These are phyloP conservation scores for Tricholoma flavovirens DNA, from an alignment of 768 basidiomycete species.

Conservation along the genomic window DNA sequence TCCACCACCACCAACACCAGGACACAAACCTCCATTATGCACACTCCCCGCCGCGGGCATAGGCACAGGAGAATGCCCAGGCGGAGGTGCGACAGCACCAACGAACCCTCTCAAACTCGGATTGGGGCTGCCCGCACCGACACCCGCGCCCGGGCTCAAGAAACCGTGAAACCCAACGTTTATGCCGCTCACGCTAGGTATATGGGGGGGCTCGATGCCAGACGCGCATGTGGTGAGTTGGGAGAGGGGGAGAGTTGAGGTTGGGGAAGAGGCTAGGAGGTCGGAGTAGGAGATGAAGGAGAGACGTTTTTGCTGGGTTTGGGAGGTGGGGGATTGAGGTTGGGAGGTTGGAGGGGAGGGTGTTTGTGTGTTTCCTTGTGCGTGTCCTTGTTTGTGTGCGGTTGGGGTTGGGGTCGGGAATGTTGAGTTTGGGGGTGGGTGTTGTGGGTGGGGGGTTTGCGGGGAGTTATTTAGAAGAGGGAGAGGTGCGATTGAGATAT, in stretches of 20 bases:
- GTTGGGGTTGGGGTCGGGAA: too few relatives aligned
- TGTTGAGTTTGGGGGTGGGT: too few relatives aligned
- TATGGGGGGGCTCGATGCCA: conserved; percentile 61
- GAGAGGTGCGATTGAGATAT: too few relatives aligned
- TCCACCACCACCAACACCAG: too few relatives aligned
- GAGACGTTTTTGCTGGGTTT: conserved; percentile 54
- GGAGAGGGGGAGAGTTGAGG: conserved; percentile 63
- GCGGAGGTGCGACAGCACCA: too few relatives aligned
- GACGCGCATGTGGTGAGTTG: conserved; percentile 62
- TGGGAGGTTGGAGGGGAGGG: conserved; percentile 5
- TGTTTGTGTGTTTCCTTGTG: too few relatives aligned
- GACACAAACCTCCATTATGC: too few relatives aligned
- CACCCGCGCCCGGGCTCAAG: conserved; percentile 18
- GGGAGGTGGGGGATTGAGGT: conserved; percentile 19
- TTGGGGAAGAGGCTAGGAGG: conserved; percentile 72
- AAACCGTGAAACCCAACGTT: conserved; percentile 14
- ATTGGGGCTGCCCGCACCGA: background rate
- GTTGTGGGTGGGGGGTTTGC: too few relatives aligned
- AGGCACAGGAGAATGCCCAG: too few relatives aligned
- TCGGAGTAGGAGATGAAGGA: conserved; percentile 90
- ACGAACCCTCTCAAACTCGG: conserved; percentile 1
- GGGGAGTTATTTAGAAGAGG: too few relatives aligned
- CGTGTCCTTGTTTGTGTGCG: too few relatives aligned
- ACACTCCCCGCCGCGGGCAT: too few relatives aligned
- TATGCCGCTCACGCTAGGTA: conserved; percentile 52